phyloP scores from a whole-genome alignment of 140 eudicot species.

The Oenanthe javanica region DNA sequence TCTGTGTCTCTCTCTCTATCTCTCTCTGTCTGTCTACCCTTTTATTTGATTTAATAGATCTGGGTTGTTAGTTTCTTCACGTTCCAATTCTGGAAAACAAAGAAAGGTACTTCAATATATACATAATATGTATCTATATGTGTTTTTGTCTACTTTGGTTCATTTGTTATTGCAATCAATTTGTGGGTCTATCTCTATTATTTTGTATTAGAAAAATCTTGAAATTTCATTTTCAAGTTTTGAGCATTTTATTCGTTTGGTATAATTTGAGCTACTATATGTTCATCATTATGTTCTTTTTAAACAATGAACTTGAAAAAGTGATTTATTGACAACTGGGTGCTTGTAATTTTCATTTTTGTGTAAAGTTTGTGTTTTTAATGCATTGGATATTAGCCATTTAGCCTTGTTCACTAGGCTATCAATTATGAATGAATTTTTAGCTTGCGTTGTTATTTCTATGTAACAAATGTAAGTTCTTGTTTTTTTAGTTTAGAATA shows the following conservation, averaged over 20 bases:
- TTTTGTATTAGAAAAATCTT: neutral
- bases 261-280: neutral
- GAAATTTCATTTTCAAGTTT: neutral
- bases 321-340: neutral
- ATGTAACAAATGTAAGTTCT: neutral
- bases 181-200: neutral
- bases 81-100: neutral
- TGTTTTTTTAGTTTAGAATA: neutral
- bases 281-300: neutral
- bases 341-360: neutral
- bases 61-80: constrained; percentile 1
- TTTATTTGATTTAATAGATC: neutral
- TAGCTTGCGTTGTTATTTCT: neutral
- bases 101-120: neutral
- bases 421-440: neutral
- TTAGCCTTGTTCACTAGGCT: neutral
- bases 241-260: neutral
- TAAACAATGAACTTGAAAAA: neutral
- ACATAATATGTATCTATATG: neutral
- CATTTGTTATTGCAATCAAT: neutral
- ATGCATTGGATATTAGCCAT: neutral
- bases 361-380: neutral
- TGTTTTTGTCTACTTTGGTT: neutral
- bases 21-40: too few relatives aligned
- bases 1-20: too few relatives aligned